A percentile compares a stretch with the other conserved stretches of the same genome.
These are phyloP conservation scores for Trametes cinnabarina DNA, from an alignment of 768 basidiomycete genomes.

Conservation along the genomic window DNA sequence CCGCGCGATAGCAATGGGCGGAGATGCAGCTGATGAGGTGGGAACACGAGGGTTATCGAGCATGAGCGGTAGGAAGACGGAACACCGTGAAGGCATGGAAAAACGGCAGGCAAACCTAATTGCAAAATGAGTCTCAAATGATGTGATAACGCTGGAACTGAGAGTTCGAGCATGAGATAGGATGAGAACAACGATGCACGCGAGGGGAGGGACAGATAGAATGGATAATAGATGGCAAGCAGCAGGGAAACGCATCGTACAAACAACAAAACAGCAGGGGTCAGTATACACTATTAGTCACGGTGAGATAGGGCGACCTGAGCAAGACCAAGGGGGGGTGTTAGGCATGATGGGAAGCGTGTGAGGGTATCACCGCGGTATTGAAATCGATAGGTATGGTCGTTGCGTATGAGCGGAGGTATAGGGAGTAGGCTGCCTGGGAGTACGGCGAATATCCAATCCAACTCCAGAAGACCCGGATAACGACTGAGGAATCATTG, in stretches of 20 bases:
- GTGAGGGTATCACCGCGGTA: constrained; percentile 5
- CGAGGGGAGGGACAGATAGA: background rate
- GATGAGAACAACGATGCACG: background rate
- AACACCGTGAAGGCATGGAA: background rate
- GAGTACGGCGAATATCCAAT: background rate
- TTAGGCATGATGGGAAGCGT: background rate
- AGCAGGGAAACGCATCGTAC: constrained; percentile 17
- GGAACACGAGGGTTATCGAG: background rate
- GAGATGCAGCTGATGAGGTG: too few species aligned
- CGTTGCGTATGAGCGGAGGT: background rate
- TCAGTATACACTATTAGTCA: constrained; percentile 19
- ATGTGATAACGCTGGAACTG: background rate
- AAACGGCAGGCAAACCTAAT: background rate
- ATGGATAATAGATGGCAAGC: constrained; percentile 7
- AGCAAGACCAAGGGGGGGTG: background rate
- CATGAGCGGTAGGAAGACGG: background rate
- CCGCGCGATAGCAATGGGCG: too few species aligned
- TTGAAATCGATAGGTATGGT: background rate
- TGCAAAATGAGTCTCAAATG: background rate
- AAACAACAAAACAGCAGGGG: constrained; percentile 15
- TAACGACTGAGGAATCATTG: background rate
- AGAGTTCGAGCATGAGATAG: background rate
- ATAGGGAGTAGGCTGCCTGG: background rate
- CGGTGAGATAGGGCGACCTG: constrained; percentile 8
- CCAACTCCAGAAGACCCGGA: background rate